phyloP scores from a whole-genome alignment of 2,329 filamentous ascomycete genomes.

The Aspergillus sp. region DNA sequence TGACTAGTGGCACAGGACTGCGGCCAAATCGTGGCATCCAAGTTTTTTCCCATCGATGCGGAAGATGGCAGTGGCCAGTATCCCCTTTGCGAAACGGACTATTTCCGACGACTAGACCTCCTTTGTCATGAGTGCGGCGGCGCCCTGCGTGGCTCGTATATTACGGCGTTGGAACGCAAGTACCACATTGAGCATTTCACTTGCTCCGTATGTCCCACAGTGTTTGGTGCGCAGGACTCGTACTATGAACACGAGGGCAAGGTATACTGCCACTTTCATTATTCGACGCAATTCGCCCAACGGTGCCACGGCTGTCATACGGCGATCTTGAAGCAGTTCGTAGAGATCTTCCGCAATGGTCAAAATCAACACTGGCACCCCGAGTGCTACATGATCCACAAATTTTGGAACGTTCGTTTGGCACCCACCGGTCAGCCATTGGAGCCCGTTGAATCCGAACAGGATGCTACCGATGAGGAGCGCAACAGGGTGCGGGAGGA shows the following conservation, averaged over 20 bases:
- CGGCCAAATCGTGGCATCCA: slow-evolving; percentile 93
- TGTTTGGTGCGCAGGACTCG: slow-evolving; percentile 97
- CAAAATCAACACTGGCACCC: slow-evolving; percentile 99
- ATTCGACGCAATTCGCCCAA: slow-evolving; percentile 95
- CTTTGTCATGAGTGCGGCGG: slow-evolving; percentile 91
- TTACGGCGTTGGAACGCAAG: slow-evolving; percentile 94
- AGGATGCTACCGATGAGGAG: slow-evolving; percentile 64
- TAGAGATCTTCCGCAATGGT: slow-evolving; percentile 96
- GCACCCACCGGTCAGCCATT: slow-evolving; percentile 59
- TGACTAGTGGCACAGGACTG: slow-evolving; percentile 67
- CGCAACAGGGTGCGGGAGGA: slow-evolving; percentile 76
- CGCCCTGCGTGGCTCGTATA: slow-evolving; percentile 92
- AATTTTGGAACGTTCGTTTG: slow-evolving; percentile 97
- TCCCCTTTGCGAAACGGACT: slow-evolving; percentile 95
- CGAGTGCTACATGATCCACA: slow-evolving; percentile 99
- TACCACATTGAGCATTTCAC: slow-evolving; percentile 99
- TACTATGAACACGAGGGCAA: slow-evolving; percentile 98
- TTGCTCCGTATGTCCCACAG: slow-evolving; percentile 91
- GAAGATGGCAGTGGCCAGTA: slow-evolving; percentile 81
- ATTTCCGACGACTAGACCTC: slow-evolving; percentile 87
- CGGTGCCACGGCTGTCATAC: slow-evolving; percentile 96
- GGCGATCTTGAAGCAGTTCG: slow-evolving; percentile 96
- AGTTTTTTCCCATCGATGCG: slow-evolving; percentile 96
- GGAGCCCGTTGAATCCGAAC: slow-evolving; percentile 46
- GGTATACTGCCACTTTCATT: slow-evolving; percentile 98